Base-by-base conservation (phyloP, 2,329 filamentous ascomycete genomes). In the Eurotiales sp. region DNA sequence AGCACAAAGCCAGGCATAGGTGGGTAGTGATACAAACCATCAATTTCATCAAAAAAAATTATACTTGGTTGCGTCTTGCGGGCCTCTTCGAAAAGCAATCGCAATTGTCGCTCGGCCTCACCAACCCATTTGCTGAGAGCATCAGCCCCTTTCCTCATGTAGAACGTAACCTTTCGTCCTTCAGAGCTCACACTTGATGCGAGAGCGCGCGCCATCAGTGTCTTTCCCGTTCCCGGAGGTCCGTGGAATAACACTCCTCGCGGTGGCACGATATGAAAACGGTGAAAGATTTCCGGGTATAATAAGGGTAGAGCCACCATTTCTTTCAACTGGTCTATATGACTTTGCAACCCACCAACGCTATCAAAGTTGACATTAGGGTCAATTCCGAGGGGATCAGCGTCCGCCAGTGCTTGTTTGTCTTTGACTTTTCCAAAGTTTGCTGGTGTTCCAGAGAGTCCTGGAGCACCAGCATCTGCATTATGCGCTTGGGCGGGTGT, bases 11-110 rank as follows among this genome's bases (percentile, higher is more conserved):
- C 15, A 29, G 19, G 21, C 19, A 25, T 17, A 21, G n/a, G 25
- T 27, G 15, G 11, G 3, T 12, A 21, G 10, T 29, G 11, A 15
- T 17, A 47, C 68, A 64, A 61, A 76, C 93, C 93, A 72, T 99
- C 93, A 59, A 99, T 99, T 69, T 99, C 93, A 67, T 99, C 93
- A 61, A 99, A 97, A 76, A 99, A 99, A 68, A 99, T 99, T 70
- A 99, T 99, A 68, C 92, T 97, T 0, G 93, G 93, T 64, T 99
- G 93, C 1, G 87, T 97, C 68, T 90, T 93, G 55, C 92, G 82
- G 14, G 93, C 93, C 71, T 99, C 93, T 62, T 97, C 93, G 58
- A 99, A 99, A 4, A 99, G 79, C 52, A 97, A 75, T 41, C 93
- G 85, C 49, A 99, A 81, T 67, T 99, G 93, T 71, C 92, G 87